Evolutionary conservation across 805 yeast genomes (phyloP), one percentile per base, ranked within the genome.

Genomic region (Limtongozyma cylindracea): DNA sequence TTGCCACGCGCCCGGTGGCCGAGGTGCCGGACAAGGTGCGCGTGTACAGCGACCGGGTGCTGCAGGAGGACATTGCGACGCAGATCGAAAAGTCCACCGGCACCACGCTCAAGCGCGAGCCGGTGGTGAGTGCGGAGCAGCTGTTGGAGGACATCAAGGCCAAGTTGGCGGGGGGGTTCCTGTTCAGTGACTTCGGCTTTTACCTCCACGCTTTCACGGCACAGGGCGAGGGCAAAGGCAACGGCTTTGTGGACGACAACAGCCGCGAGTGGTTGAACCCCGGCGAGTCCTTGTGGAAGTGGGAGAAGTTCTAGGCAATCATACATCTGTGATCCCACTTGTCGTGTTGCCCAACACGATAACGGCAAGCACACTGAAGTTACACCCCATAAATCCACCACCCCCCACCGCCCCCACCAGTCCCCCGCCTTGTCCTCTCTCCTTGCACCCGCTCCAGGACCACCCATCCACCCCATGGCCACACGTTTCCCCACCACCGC

Each of bases 201-300:
- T 54, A 52, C 32, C 37, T 59, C 27, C 31, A 34, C 9, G 32
- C 27, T 8, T 11, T 34, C 10, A 14, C 25, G 3, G 40, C 55
- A 10, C 45, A 38, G 25, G 64, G 61, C 22, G 37, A 29, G 10
- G 61, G 46, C 18, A 32, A 43, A 17, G 64, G 63, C 25, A 29
- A 34, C n/a, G 41, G 34, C 24, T 43, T 38, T 21, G 27, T 31
- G 8, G 23, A 32, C 2, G n/a, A n/a, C n/a, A 43, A 43, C 24
- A 47, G 52, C 19, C 40, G 45, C 22, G 63, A 57, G 32, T 27
- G 50, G 13, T 38, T 58, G 25, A 57, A 58, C 34, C 62, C 63
- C 4, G 39, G 36, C 17, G 56, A 53, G 33, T 35, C 45, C 2
- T 25, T 46, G 17, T 56, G 53, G 48, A 53, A 46, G 27, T 56